Evolutionary conservation across 2,329 filamentous ascomycete genomes (phyloP), one percentile per base, ranked within the genome.

Genomic region (Trichophaea hybrida): DNA sequence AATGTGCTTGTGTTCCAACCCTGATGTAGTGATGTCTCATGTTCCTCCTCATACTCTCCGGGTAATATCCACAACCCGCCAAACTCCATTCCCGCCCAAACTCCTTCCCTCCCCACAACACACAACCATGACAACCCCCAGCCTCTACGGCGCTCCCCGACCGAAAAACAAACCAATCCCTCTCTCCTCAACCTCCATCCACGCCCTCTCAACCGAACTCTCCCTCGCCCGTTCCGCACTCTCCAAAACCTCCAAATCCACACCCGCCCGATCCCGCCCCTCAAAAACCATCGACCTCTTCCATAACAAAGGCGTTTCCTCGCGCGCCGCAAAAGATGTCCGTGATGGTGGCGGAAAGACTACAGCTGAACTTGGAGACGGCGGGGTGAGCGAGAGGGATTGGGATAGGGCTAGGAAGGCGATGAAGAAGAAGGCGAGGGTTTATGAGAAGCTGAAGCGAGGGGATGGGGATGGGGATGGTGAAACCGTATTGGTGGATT

Each of bases 371-470:
- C 79, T 10, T 43, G 38, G n/a, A 43, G 38, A 12, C 10, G 38
- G 10, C 38, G n/a, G 38, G 38, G n/a, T 15, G 38, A 15, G 38
- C 10, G 38, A 10, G 38, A 15, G 38, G 7, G n/a, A 15, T 5
- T 17, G 48, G 48, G 48, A 51, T 13, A 6, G 48, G 38, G 12
- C 53, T 8, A 17, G 35, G 71, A 80, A 84, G 65, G 86, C 83
- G 69, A 87, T 98, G 84, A 84, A 94, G 70, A 85, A 89, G 74
- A 98, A 98, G 73, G 88, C 87, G 2, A 80, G 86, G 4, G 74
- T 93, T 1, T 98, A 98, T 72, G 83, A 86, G 5, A 86, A 87
- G 40, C 84, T 98, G 81, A 94, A 94, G 73, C 80, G 86, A 37
- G 90, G 91, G n/a, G 62, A 67, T 13, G 66, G 67, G 37, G 70